These are phyloP conservation scores for Fusarium continuum DNA, from an alignment of 2,329 filamentous ascomycete species.

Conservation along the genomic window DNA sequence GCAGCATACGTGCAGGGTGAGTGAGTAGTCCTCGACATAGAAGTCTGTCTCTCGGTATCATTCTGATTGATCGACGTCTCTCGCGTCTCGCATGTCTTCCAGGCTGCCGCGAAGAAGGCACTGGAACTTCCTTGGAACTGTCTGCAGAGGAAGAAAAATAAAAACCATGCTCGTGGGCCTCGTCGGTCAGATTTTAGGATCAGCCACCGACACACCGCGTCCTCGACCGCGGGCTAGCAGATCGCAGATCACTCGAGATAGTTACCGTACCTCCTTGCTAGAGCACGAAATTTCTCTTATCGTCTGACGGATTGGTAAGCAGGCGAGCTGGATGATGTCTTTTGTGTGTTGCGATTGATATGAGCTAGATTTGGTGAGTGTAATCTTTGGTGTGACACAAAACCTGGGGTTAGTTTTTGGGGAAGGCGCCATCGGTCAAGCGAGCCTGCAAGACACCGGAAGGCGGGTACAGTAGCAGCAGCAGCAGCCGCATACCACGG, in stretches of 20 bases:
- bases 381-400: slow-evolving; percentile 1
- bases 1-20: slow-evolving; percentile 2
- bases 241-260: slow-evolving; percentile 31
- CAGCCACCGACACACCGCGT: slow-evolving; percentile 22
- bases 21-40: slow-evolving; percentile 1
- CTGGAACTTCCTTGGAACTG: slow-evolving; percentile 38
- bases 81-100: background rate
- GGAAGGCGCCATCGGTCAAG: slow-evolving; percentile 20
- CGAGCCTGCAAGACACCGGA: slow-evolving; percentile 19
- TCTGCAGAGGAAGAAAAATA: slow-evolving; percentile 9
- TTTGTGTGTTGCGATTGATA: slow-evolving; percentile 27
- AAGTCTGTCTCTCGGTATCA: background rate
- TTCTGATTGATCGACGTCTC: background rate
- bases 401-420: slow-evolving; percentile 20
- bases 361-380: slow-evolving; percentile 3
- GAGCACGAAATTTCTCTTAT: slow-evolving; percentile 2
- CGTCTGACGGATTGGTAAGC: slow-evolving; percentile 37
- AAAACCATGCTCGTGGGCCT: background rate
- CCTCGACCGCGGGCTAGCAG: slow-evolving; percentile 6
- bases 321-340: slow-evolving; percentile 2
- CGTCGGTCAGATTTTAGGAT: slow-evolving; percentile 34
- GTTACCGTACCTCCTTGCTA: slow-evolving; percentile 12
- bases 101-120: slow-evolving; percentile 30
- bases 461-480: slow-evolving; percentile 6
- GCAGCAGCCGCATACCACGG: background rate